Conservation (phyloP, 2,329 filamentous ascomycete genomes). For the Sporothrix globosa region DNA sequence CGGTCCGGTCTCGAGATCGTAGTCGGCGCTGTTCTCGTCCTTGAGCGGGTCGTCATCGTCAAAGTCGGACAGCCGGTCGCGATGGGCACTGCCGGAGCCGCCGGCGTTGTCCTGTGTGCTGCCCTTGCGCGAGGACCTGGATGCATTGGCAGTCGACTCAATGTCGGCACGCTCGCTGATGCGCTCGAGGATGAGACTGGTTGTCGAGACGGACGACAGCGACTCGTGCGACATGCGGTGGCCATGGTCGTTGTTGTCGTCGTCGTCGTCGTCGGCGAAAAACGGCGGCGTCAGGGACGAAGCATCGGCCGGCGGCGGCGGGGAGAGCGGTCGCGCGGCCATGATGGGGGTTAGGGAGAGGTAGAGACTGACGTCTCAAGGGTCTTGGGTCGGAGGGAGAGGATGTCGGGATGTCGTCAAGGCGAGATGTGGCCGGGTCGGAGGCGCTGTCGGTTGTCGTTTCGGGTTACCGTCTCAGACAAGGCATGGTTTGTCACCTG, state of each 20-base stretch:
- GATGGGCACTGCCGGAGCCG: background rate
- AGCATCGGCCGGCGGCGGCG: slow-evolving; percentile 30
- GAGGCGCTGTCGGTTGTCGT: background rate
- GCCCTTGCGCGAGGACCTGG: background rate
- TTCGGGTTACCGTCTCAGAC: slow-evolving; percentile 13
- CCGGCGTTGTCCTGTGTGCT: background rate
- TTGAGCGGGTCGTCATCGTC: slow-evolving; percentile 54
- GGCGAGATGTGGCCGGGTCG: background rate
- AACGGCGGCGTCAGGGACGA: slow-evolving; percentile 28
- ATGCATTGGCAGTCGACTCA: slow-evolving; percentile 30
- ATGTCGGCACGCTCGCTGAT: slow-evolving; percentile 60
- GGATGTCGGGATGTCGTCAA: background rate
- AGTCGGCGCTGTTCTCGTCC: slow-evolving; percentile 45
- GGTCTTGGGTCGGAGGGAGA: background rate
- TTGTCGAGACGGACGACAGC: slow-evolving; percentile 77
- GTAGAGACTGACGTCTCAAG: background rate
- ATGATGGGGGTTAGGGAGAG: background rate
- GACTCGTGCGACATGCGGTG: slow-evolving; percentile 59
- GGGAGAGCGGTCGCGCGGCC: slow-evolving; percentile 23
- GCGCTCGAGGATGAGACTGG: slow-evolving; percentile 78
- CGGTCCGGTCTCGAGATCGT: slow-evolving; percentile 57
- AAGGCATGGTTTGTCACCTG: slow-evolving; percentile 12
- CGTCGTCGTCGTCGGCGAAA: slow-evolving; percentile 33
- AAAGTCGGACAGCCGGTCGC: slow-evolving; percentile 38
- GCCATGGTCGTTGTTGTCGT: slow-evolving; percentile 18